phyloP scores from a whole-genome alignment of 2,329 filamentous ascomycete species.

The Oidium heveae region DNA sequence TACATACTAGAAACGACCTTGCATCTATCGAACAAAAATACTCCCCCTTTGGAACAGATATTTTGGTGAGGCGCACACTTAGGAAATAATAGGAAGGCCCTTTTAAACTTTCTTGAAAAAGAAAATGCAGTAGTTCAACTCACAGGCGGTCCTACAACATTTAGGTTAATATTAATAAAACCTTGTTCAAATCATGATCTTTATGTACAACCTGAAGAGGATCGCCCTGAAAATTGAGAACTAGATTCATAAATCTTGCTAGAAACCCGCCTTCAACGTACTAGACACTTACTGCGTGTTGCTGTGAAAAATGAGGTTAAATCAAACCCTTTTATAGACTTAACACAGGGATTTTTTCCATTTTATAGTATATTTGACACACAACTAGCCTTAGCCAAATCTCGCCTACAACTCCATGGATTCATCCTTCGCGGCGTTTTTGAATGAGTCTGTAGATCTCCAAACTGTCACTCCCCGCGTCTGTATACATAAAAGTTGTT shows the following conservation, averaged over 20 bases:
- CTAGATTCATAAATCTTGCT: neutral
- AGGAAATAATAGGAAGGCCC: neutral
- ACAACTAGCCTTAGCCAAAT: neutral
- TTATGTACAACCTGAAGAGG: neutral
- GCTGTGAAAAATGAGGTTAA: neutral
- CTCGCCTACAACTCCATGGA: neutral
- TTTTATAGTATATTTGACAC: neutral
- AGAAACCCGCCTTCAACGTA: neutral
- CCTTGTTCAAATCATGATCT: neutral
- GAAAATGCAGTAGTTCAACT: neutral
- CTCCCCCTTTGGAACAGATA: neutral
- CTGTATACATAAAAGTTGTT: neutral
- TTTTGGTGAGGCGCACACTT: slow-evolving; percentile 1
- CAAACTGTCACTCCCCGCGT: neutral
- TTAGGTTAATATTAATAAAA: neutral
- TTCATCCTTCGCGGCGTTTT: neutral
- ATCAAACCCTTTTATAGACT: no score
- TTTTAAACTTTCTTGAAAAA: neutral
- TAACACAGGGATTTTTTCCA: no score
- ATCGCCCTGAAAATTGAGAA: neutral
- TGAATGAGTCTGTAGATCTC: neutral
- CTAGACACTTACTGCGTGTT: neutral
- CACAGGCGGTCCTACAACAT: neutral
- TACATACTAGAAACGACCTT: slow-evolving; percentile 1
- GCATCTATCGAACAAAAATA: neutral